These are phyloP conservation scores for Didymella exigua DNA, from an alignment of 2,329 filamentous ascomycete species.

Conservation along the genomic window DNA sequence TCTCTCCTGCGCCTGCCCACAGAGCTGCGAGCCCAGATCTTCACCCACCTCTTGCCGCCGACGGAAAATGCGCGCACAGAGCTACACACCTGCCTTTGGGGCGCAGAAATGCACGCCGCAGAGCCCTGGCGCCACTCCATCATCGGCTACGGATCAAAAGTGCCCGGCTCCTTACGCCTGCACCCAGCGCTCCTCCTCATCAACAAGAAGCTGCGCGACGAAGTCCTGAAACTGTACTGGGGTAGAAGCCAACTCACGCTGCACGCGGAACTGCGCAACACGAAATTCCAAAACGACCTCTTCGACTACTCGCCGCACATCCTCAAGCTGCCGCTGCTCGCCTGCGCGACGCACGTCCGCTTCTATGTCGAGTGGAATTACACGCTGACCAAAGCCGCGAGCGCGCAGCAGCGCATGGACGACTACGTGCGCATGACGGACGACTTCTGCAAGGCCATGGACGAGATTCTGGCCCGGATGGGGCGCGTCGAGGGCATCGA, in stretches of 20 bases:
- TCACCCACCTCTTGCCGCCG: slow-evolving; percentile 36
- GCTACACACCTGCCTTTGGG: slow-evolving; percentile 45
- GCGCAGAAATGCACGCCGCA: slow-evolving; percentile 39
- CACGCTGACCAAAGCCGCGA: slow-evolving; percentile 30
- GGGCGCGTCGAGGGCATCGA: slow-evolving; percentile 39
- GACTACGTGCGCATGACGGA: slow-evolving; percentile 42
- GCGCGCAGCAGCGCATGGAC: slow-evolving; percentile 21
- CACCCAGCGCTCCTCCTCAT: slow-evolving; percentile 35
- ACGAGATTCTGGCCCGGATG: slow-evolving; percentile 33
- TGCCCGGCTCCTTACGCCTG: slow-evolving; percentile 29
- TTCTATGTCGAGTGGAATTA: slow-evolving; percentile 48
- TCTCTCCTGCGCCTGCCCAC: slow-evolving; percentile 39
- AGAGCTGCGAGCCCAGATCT: slow-evolving; percentile 36
- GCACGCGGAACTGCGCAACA: slow-evolving; percentile 44
- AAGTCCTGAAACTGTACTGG: slow-evolving; percentile 39
- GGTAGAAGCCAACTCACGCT: slow-evolving; percentile 38
- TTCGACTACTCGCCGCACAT: slow-evolving; percentile 46
- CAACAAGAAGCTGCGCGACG: slow-evolving; percentile 40
- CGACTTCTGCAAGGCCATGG: slow-evolving; percentile 40
- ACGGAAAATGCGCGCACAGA: slow-evolving; percentile 27
- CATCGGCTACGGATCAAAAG: slow-evolving; percentile 37
- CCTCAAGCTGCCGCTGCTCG: slow-evolving; percentile 36
- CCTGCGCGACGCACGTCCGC: slow-evolving; percentile 36
- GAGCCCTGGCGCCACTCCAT: slow-evolving; percentile 45
- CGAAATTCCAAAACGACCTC: slow-evolving; percentile 34